phyloP scores from a whole-genome alignment of 148 eudicot genomes.

The Fagopyrum homotropicum region DNA sequence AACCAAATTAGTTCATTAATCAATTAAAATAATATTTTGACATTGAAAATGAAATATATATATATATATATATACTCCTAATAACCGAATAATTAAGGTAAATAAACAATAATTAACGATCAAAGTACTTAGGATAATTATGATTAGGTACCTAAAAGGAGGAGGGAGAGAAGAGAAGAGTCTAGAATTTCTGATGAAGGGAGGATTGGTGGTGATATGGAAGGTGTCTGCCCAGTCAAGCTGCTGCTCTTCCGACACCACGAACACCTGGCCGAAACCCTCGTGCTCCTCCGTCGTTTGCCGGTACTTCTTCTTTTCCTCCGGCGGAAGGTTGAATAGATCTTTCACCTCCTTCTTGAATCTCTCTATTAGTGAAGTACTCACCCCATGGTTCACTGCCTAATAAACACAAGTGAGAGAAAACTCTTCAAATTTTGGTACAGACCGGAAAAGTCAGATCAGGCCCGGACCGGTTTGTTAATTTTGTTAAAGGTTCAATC shows the following conservation, averaged over 20 bases:
- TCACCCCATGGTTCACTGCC: conserved; percentile 8
- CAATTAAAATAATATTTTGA: no score
- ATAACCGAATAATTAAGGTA: no score
- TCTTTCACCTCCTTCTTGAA: conserved; percentile 7
- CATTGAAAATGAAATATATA: no score
- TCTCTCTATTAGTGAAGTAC: background rate
- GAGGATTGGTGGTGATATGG: conserved; percentile 19
- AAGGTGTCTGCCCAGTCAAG: conserved; percentile 38
- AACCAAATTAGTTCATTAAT: no score
- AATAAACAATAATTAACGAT: no score
- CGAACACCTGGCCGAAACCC: conserved; percentile 34
- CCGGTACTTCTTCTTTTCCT: conserved; percentile 30
- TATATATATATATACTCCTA: no score
- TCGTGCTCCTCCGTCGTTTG: conserved; percentile 18
- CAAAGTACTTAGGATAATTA: no score
- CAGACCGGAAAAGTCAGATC: no score
- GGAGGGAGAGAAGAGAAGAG: conserved; percentile 20
- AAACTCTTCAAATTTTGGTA: no score
- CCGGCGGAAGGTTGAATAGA: conserved; percentile 23
- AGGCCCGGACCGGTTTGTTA: no score
- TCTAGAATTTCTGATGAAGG: conserved; percentile 15
- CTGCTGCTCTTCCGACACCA: conserved; percentile 30
- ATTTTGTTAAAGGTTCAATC: no score
- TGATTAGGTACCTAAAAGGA: conserved; percentile 15
- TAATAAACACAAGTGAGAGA: background rate